These are phyloP conservation scores for Xylaria nigripes DNA, from an alignment of 495 filamentous ascomycete genomes.

Conservation along the genomic window DNA sequence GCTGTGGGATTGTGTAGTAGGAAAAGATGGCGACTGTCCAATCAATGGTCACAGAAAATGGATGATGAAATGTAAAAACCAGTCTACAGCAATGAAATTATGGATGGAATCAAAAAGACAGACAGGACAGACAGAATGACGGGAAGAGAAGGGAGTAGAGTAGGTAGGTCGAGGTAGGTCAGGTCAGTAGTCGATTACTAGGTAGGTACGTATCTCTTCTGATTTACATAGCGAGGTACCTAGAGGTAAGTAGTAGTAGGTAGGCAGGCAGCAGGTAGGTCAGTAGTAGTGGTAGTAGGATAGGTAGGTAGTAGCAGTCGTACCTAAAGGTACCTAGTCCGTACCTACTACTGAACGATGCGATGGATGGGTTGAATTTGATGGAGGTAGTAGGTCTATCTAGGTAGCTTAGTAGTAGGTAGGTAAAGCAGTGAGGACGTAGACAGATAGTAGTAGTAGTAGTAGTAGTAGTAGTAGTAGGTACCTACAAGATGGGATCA, in stretches of 20 bases:
- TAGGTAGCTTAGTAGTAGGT: neutral
- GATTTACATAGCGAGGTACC: neutral
- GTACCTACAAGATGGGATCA: neutral
- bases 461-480: too few species aligned
- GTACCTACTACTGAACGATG: too few species aligned
- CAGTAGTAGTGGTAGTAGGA: too few species aligned
- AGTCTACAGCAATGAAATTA: neutral
- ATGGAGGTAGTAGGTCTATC: neutral
- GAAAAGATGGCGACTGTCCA: neutral
- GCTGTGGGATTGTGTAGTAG: neutral
- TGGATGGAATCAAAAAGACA: neutral
- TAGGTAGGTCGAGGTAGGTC: too few species aligned
- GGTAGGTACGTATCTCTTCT: neutral
- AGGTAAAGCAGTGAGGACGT: too few species aligned
- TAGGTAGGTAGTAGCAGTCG: too few species aligned
- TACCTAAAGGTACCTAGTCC: too few species aligned
- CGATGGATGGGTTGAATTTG: neutral
- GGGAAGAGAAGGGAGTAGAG: neutral
- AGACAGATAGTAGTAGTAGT: too few species aligned
- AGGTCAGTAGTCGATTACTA: slow-evolving; percentile 7
- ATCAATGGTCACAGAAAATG: neutral
- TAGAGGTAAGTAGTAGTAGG: neutral
- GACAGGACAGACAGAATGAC: slow-evolving; percentile 1
- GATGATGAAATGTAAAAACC: neutral
- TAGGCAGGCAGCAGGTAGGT: too few species aligned